These are phyloP conservation scores for Crepidotus variabilis DNA, from an alignment of 768 basidiomycete genomes.

Conservation along the genomic window DNA sequence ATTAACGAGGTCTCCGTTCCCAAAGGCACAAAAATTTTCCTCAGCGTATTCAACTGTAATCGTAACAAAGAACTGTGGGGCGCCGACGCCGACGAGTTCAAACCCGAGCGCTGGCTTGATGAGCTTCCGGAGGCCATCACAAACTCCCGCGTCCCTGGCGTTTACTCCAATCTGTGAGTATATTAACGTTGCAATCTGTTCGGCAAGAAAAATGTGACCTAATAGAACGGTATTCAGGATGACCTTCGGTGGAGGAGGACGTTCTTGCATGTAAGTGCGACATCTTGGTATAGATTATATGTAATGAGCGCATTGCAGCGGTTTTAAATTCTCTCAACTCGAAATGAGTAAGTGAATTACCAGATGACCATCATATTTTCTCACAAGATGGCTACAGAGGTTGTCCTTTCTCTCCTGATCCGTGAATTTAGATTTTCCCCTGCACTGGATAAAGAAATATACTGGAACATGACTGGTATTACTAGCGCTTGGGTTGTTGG, in stretches of 20 bases:
- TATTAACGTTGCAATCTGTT: not conserved
- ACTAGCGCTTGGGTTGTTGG: conserved; percentile 14
- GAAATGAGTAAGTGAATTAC: conserved; percentile 38
- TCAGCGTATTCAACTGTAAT: conserved; percentile 34
- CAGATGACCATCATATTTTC: not conserved
- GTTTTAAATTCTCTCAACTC: conserved; percentile 48
- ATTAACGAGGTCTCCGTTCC: conserved; percentile 35
- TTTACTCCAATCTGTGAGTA: conserved; percentile 17
- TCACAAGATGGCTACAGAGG: conserved; percentile 12
- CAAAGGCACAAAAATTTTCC: conserved; percentile 31
- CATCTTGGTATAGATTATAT: not conserved
- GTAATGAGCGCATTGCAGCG: conserved; percentile 18
- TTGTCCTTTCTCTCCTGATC: conserved; percentile 17
- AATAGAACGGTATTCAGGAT: conserved; percentile 20
- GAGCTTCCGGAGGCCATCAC: conserved; percentile 8
- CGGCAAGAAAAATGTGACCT: not conserved
- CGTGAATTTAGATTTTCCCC: conserved; percentile 15
- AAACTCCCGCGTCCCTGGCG: conserved; percentile 14
- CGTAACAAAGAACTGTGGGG: conserved; percentile 36
- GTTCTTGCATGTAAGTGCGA: conserved; percentile 34
- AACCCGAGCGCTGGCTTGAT: conserved; percentile 41
- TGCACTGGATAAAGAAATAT: conserved; percentile 14
- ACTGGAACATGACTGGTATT: conserved; percentile 20
- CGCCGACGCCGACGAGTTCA: conserved; percentile 39
- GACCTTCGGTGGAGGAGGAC: conserved; percentile 35